Evolutionary conservation across 1,139 yeast genomes (phyloP).

Genomic region (Geotrichum klebahnii): DNA sequence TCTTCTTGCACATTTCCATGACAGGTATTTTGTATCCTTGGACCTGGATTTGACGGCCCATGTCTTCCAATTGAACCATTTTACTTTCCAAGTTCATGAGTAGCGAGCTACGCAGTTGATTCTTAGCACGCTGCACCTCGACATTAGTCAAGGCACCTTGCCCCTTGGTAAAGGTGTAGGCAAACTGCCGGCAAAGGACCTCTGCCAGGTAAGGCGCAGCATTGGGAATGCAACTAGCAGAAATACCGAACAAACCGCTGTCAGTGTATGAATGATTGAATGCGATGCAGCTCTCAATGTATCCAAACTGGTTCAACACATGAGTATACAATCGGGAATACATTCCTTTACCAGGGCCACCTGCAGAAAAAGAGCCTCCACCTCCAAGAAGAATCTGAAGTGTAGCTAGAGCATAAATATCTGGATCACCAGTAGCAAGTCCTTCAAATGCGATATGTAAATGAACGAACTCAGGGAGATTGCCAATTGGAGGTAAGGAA

Average conservation of each 20-base stretch:
- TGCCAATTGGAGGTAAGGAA: conserved; percentile 64
- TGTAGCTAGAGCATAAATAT: conserved; percentile 85
- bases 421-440: conserved; percentile 75
- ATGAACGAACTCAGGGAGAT: conserved; percentile 77
- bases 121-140: conserved; percentile 86
- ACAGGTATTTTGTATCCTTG: conserved; percentile 76
- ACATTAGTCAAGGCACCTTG: conserved; percentile 59
- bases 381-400: conserved; percentile 93
- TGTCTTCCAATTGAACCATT: conserved; percentile 86
- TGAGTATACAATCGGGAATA: conserved; percentile 88
- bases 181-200: conserved; percentile 71
- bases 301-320: conserved; percentile 86
- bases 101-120: conserved; percentile 82
- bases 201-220: conserved; percentile 83
- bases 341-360: conserved; percentile 99
- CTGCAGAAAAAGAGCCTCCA: conserved; percentile 96
- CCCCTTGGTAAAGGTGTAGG: conserved; percentile 56
- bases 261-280: conserved; percentile 89
- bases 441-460: conserved; percentile 89
- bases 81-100: conserved; percentile 91
- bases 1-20: conserved; percentile 75
- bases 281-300: conserved; percentile 81
- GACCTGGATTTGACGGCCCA: conserved; percentile 90
- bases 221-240: conserved; percentile 77
- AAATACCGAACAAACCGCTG: conserved; percentile 86